phyloP scores from a whole-genome alignment of 768 basidiomycete species.

The Termitomyces sp. region DNA sequence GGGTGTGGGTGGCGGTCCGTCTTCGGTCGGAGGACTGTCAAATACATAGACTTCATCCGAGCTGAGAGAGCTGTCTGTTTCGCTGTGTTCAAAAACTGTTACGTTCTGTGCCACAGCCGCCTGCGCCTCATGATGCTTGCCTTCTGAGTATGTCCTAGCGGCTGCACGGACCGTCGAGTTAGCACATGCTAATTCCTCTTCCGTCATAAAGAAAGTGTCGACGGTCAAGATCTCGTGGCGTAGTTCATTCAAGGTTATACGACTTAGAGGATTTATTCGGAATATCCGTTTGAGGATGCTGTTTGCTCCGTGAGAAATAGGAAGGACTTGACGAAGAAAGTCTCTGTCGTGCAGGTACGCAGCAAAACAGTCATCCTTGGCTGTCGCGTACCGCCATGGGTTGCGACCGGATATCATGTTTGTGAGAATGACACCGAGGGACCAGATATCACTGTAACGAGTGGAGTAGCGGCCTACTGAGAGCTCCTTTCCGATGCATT shows the following conservation, averaged over 20 bases:
- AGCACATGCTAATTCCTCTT: slow-evolving; percentile 37
- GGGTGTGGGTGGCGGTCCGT: slow-evolving; percentile 14
- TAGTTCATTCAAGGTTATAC: slow-evolving; percentile 63
- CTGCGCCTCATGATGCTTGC: not conserved
- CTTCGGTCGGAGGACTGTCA: slow-evolving; percentile 27
- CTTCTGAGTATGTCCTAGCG: slow-evolving; percentile 10
- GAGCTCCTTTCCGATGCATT: slow-evolving; percentile 48
- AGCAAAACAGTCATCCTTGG: slow-evolving; percentile 62
- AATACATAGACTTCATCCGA: slow-evolving; percentile 36
- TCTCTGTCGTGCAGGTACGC: slow-evolving; percentile 59
- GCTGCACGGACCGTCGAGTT: slow-evolving; percentile 19
- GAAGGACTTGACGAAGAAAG: slow-evolving; percentile 64
- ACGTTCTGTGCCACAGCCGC: slow-evolving; percentile 2
- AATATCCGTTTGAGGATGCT: slow-evolving; percentile 70
- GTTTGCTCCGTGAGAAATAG: slow-evolving; percentile 68
- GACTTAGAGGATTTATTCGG: slow-evolving; percentile 53
- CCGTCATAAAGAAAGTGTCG: slow-evolving; percentile 58
- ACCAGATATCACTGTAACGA: slow-evolving; percentile 67
- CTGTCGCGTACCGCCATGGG: slow-evolving; percentile 72
- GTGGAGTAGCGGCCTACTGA: slow-evolving; percentile 51
- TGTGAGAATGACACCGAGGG: slow-evolving; percentile 74
- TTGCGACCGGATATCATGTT: slow-evolving; percentile 79
- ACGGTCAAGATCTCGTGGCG: slow-evolving; percentile 51
- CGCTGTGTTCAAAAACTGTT: not conserved
- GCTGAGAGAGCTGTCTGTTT: slow-evolving; percentile 19